Percentiles rank a stretch among this genome's conserved stretches.
phyloP scores from a whole-genome alignment of 208 protist genomes.

The Strigomonas galati region DNA sequence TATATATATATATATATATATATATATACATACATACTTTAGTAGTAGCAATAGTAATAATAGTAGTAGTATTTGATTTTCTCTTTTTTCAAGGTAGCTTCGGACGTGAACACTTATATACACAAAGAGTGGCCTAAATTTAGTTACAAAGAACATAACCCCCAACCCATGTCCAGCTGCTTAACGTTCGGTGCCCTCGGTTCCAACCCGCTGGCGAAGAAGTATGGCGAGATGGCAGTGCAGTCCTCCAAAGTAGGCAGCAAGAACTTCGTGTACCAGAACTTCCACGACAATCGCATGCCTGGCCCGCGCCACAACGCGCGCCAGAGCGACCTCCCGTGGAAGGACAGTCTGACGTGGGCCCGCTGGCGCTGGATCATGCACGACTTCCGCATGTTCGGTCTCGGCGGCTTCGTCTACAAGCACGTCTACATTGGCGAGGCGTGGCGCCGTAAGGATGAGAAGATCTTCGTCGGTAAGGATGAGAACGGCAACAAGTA shows the following conservation, averaged over 20 bases:
- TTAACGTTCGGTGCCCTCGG: conserved; percentile 75
- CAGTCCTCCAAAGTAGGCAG: conserved; percentile 63
- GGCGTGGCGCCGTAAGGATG: conserved; percentile 82
- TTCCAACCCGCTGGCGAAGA: conserved; percentile 60
- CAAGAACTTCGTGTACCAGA: conserved; percentile 86
- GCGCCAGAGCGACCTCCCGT: conserved; percentile 77
- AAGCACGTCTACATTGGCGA: conserved; percentile 87
- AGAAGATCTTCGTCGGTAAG: conserved; percentile 91
- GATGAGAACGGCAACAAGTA: conserved; percentile 92
- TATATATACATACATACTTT: not conserved
- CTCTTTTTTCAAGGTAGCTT: too few species aligned
- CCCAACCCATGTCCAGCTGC: conserved; percentile 56
- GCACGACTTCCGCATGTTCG: conserved; percentile 92
- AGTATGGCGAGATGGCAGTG: conserved; percentile 68
- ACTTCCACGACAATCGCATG: conserved; percentile 64
- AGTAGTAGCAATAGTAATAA: conserved; percentile 14
- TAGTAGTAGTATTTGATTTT: not conserved
- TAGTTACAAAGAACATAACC: not conserved
- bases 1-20: too few species aligned
- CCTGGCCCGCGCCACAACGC: conserved; percentile 74
- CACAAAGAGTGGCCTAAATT: not conserved
- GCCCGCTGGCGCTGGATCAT: conserved; percentile 77
- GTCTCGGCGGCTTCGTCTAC: conserved; percentile 64
- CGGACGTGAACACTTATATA: not conserved
- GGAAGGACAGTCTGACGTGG: conserved; percentile 65